Evolutionary conservation across 257 asterid genomes (phyloP).

Genomic region (Solanum arcanum): DNA sequence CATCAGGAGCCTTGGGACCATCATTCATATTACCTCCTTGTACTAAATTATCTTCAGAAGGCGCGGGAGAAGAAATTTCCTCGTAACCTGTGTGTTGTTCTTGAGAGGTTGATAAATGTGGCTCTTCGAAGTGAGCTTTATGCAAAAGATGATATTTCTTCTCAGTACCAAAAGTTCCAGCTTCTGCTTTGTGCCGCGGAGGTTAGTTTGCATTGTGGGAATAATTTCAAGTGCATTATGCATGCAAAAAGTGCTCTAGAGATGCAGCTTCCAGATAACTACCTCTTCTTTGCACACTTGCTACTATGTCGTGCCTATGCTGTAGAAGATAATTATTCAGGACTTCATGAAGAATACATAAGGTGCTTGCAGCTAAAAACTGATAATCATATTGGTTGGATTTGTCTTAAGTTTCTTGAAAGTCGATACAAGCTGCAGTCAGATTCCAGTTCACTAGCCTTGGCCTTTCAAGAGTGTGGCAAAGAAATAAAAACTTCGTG

Average conservation of each 20-base stretch:
- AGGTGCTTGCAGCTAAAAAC: constrained; percentile 73
- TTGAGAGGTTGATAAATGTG: constrained; percentile 50
- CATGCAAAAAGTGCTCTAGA: constrained; percentile 46
- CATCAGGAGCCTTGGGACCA: constrained; percentile 94
- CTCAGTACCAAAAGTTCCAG: constrained; percentile 55
- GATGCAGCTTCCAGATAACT: constrained; percentile 39
- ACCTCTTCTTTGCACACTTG: constrained; percentile 76
- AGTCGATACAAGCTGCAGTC: constrained; percentile 47
- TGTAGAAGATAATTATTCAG: constrained; percentile 32
- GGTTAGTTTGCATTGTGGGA: constrained; percentile 64
- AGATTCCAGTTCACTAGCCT: constrained; percentile 30
- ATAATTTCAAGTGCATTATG: constrained; percentile 43
- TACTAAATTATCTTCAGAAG: constrained; percentile 59
- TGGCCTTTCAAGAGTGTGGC: constrained; percentile 56
- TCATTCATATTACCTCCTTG: constrained; percentile 62
- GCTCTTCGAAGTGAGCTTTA: constrained; percentile 38
- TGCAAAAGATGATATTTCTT: constrained; percentile 10
- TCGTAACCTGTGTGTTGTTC: constrained; percentile 36
- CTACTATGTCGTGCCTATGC: constrained; percentile 80
- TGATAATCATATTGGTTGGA: constrained; percentile 74
- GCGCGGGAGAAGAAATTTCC: constrained; percentile 71
- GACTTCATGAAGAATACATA: constrained; percentile 41
- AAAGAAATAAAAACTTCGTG: constrained; percentile 47
- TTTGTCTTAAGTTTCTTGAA: constrained; percentile 64
- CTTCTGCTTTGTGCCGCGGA: constrained; percentile 85